phyloP scores from a whole-genome alignment of 352 stramenopile genomes.

The Phytopythium litorale region DNA sequence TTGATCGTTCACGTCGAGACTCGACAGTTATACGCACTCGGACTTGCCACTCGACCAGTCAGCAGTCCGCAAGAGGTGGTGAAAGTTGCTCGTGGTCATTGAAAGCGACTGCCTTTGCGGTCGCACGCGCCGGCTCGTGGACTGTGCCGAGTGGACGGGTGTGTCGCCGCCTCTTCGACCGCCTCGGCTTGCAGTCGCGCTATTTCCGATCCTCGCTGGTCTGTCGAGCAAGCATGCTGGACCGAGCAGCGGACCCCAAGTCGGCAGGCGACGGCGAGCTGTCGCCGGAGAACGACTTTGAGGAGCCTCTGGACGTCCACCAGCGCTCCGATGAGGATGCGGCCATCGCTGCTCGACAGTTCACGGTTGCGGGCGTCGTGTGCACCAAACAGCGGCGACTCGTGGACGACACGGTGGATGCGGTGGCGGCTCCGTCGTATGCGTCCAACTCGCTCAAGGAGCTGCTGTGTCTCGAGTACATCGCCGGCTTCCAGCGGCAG shows the following conservation, averaged over 20 bases:
- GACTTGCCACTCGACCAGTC: not conserved
- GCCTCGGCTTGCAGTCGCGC: not conserved
- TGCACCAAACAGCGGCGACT: slow-evolving; percentile 80
- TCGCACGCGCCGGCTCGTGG: not conserved
- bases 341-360: slow-evolving; percentile 54
- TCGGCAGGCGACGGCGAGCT: slow-evolving; percentile 15
- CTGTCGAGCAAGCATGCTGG: slow-evolving; percentile 24
- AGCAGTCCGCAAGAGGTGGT: not conserved
- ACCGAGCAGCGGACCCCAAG: slow-evolving; percentile 56
- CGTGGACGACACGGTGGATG: slow-evolving; percentile 47
- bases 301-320: slow-evolving; percentile 48
- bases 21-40: not conserved
- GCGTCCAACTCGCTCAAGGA: slow-evolving; percentile 85
- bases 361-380: slow-evolving; percentile 70
- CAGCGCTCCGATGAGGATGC: slow-evolving; percentile 51
- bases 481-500: slow-evolving; percentile 87
- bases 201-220: not conserved
- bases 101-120: not conserved
- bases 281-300: slow-evolving; percentile 26
- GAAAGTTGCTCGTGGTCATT: not conserved
- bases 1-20: not conserved
- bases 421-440: slow-evolving; percentile 29
- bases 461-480: slow-evolving; percentile 92
- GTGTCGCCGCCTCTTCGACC: not conserved
- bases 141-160: not conserved